phyloP scores from a whole-genome alignment of 129 eudicot genomes.

The Centella asiatica region DNA sequence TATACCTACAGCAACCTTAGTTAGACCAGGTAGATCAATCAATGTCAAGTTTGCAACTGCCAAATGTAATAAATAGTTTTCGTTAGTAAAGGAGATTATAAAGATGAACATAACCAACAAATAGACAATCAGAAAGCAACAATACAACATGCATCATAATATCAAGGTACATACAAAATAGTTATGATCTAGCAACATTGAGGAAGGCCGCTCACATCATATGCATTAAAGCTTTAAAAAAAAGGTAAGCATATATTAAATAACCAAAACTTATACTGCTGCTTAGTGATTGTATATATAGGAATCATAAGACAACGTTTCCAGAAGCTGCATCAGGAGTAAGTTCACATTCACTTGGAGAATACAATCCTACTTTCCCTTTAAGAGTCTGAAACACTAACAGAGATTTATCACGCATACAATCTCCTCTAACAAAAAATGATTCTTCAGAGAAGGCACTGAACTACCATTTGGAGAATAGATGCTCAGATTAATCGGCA shows the following conservation, averaged over 20 bases:
- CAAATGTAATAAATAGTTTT: not conserved
- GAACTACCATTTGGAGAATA: slow-evolving; percentile 44
- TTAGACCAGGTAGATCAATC: slow-evolving; percentile 65
- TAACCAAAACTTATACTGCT: too few species aligned
- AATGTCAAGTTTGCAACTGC: slow-evolving; percentile 68
- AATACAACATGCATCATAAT: not conserved
- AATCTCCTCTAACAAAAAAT: not conserved
- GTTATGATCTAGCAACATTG: not conserved
- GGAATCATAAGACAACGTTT: not conserved
- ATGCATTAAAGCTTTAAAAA: not conserved
- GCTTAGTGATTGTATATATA: too few species aligned
- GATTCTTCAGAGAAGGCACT: not conserved
- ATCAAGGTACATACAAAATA: not conserved
- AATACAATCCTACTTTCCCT: not conserved
- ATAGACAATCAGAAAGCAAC: not conserved
- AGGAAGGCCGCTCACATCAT: not conserved
- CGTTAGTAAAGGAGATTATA: not conserved
- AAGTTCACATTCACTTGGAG: not conserved
- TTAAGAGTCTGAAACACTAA: not conserved
- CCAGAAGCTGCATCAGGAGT: slow-evolving; percentile 5
- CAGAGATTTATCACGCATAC: not conserved
- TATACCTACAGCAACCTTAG: slow-evolving; percentile 68
- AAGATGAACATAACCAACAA: not conserved
- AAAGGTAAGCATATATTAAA: not conserved
- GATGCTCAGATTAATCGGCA: slow-evolving; percentile 57